Evolutionary conservation across 73 alveolate genomes (phyloP), one percentile per base, ranked within the genome.

Genomic region (Paramecium primaurelia): DNA sequence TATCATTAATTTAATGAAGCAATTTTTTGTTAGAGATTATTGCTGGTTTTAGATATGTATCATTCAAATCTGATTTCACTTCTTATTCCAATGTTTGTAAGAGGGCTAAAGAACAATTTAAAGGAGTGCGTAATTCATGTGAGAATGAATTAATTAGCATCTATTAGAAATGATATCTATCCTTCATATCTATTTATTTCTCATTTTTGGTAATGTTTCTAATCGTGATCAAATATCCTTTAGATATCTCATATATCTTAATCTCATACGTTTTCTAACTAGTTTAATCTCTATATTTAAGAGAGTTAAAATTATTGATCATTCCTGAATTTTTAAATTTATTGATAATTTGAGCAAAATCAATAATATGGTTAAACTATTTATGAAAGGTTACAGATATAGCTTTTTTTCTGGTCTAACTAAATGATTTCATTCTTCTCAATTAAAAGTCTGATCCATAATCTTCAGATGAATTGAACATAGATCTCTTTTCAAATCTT

Each of bases 41-140:
- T 6, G 86, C 91, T 10, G 94, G 86, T 32, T 71, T 89, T 11
- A 71, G 28, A n/a, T 71, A 71, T 28, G 47, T 42, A 45, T 89
- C 89, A 20, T 20, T 71, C 54, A 71, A 49, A 40, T 71, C 83
- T 64, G 71, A 47, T 38, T 88, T 38, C 26, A 71, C 14, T 40
- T 64, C 22, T 32, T 64, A 42, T 58, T 44, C 54, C 10, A 71
- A 40, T 4, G 58, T 83, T 71, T 71, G 59, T 47, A 88, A 83
- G 26, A 88, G 26, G 1, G 59, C 71, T 16, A 88, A 20, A 14
- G 91, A 71, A 45, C 94, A 88, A 69, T 88, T 88, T 10, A 88
- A 71, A 40, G 94, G 94, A 69, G 94, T 88, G 20, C 94, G 44
- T 22, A 88, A 60, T 71, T 88, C 94, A 45, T 88, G 94, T 0